A percentile compares a stretch with the other conserved stretches of the same genome.
Evolutionary conservation across 192 early-diverging fungal species (phyloP).

Genomic region (Podila clonocystis): DNA sequence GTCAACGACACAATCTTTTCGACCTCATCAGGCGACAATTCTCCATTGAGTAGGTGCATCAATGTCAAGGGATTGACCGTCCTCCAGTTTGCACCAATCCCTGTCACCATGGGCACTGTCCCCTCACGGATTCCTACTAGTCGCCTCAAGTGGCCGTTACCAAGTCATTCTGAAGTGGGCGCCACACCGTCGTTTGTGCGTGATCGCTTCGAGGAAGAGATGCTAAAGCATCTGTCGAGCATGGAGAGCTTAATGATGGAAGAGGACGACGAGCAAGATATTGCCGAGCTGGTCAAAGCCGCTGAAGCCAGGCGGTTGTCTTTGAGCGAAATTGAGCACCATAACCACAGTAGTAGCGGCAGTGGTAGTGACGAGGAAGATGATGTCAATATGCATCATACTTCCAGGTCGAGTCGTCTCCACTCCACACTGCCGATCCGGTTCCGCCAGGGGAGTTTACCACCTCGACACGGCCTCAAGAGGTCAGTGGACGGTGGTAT

Average conservation of each 20-base stretch:
- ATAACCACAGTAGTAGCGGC: not conserved
- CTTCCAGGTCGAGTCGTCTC: not conserved
- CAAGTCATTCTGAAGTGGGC: constrained; percentile 18
- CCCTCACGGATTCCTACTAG: not conserved
- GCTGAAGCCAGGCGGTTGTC: not conserved
- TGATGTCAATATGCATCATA: not conserved
- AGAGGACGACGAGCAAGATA: constrained; percentile 24
- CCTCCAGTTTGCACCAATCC: constrained; percentile 26
- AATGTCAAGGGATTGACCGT: not conserved
- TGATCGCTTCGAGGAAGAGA: constrained; percentile 45
- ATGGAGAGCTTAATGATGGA: constrained; percentile 38
- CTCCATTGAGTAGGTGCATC: not conserved
- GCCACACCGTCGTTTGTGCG: constrained; percentile 29
- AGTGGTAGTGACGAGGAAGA: constrained; percentile 14
- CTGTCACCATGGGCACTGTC: constrained; percentile 19
- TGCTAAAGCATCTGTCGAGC: constrained; percentile 39
- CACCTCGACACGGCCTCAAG: not conserved
- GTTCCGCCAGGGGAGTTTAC: constrained; percentile 9
- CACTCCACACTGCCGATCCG: constrained; percentile 12
- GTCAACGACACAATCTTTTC: constrained; percentile 15
- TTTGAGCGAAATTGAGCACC: not conserved
- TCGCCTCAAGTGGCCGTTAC: constrained; percentile 32
- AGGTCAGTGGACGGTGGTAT: not conserved
- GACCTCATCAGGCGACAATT: not conserved
- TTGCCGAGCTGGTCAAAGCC: constrained; percentile 6